Percentiles rank a stretch among this genome's conserved stretches.
phyloP scores from a whole-genome alignment of 75 land plant species.

The Cupressus sempervirens region DNA sequence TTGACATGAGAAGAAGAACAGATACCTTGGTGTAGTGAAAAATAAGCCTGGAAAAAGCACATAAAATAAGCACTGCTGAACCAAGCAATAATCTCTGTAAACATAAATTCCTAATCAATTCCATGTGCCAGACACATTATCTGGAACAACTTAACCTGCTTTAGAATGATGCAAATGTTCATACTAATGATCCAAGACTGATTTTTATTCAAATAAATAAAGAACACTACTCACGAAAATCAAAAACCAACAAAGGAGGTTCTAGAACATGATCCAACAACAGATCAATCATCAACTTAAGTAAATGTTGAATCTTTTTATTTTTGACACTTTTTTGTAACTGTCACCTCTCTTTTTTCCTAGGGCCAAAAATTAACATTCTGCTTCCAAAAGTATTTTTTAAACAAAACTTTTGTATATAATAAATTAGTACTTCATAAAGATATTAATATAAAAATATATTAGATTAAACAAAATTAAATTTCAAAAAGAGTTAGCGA shows the following conservation, averaged over 20 bases:
- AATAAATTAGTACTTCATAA: too few relatives aligned
- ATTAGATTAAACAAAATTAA: too few relatives aligned
- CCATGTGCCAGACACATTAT: neutral
- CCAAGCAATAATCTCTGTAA: neutral
- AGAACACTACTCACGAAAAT: neutral
- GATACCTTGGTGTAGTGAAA: neutral
- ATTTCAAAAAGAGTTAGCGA: too few relatives aligned
- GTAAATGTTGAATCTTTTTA: too few relatives aligned
- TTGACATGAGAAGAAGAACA: neutral
- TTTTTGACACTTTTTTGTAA: too few relatives aligned
- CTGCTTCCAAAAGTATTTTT: too few relatives aligned
- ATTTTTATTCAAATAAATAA: neutral
- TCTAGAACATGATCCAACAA: neutral
- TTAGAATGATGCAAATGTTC: neutral
- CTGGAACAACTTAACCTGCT: neutral
- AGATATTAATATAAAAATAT: too few relatives aligned
- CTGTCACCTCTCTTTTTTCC: too few relatives aligned
- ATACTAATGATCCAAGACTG: neutral
- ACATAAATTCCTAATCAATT: neutral
- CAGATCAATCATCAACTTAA: neutral
- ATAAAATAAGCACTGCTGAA: neutral
- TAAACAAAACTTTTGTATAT: too few relatives aligned
- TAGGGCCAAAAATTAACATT: too few relatives aligned
- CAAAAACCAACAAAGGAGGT: neutral
- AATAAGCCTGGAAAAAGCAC: conserved; percentile 5